Evolutionary conservation across 2,329 filamentous ascomycete genomes (phyloP), one percentile per base, ranked within the genome.

Genomic region (Fusarium circinatum): DNA sequence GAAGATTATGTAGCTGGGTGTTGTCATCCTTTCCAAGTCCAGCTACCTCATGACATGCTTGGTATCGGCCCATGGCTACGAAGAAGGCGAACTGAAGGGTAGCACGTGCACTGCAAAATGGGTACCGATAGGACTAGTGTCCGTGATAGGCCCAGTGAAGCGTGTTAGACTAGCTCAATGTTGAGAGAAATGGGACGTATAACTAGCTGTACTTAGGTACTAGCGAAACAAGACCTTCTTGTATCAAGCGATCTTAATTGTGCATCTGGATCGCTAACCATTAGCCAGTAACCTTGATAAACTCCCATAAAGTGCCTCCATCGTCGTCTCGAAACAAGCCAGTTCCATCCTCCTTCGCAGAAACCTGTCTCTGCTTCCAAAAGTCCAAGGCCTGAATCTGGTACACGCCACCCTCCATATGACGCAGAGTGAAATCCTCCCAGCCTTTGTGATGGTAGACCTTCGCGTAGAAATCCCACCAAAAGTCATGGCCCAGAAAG

Each of bases 171-270:
- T 26, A 26, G 26, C 26, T 26, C 26, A 26, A 26, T 26, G 26
- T 26, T 26, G 26, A 26, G 26, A 26, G 26, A 26, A 26, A 26
- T 26, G 26, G 26, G 26, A 26, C 26, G 26, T 26, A 26, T 26
- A 26, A 6, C n/a, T n/a, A n/a, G n/a, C n/a, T n/a, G n/a, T n/a
- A n/a, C n/a, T n/a, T 6, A 26, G 26, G 26, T 26, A 26, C 26
- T 26, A 26, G 26, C 6, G 26, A 26, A 26, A 26, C 26, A 26
- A 26, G 26, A 26, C 26, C 26, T 18, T 12, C 26, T 18, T 12
- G 0, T 12, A 26, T 44, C 17, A 26, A 8, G n/a, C n/a, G 5
- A 13, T 24, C 11, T 3, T 24, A 3, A 5, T 24, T 26, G 2
- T 24, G n/a, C 41, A 18, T 18, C n/a, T 44, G 6, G 41, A 15